phyloP scores from a whole-genome alignment of 495 filamentous ascomycete genomes.

The Staphylotrichum longicolle region DNA sequence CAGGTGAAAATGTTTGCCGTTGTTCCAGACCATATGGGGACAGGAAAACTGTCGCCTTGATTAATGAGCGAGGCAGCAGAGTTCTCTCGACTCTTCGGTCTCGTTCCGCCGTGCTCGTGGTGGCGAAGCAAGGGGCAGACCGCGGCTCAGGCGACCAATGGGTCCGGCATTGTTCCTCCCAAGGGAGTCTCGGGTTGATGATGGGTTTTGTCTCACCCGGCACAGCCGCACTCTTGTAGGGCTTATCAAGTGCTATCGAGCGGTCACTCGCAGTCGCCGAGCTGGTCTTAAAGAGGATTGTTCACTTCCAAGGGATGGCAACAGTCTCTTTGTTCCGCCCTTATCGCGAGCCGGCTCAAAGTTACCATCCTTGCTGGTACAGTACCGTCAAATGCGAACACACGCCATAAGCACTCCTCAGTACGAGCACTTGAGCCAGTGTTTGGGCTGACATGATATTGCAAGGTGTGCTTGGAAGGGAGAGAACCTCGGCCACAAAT shows the following conservation, averaged over 20 bases:
- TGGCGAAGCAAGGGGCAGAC: not conserved
- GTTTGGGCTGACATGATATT: too few relatives aligned
- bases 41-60: too few relatives aligned
- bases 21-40: too few relatives aligned
- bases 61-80: not conserved
- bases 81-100: not conserved
- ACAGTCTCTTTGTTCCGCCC: too few relatives aligned
- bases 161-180: not conserved
- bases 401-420: too few relatives aligned
- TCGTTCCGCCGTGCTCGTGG: not conserved
- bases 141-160: constrained; percentile 4
- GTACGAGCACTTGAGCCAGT: too few relatives aligned
- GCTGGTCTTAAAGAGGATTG: not conserved
- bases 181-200: not conserved
- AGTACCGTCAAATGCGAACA: too few relatives aligned
- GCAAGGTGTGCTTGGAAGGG: too few relatives aligned
- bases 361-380: too few relatives aligned
- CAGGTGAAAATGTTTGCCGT: too few relatives aligned
- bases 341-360: too few relatives aligned
- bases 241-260: not conserved
- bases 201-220: not conserved
- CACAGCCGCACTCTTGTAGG: not conserved
- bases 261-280: not conserved
- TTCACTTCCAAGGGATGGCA: not conserved
- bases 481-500: too few relatives aligned